A percentile compares a stretch with the other conserved stretches of the same genome.
phyloP scores from a whole-genome alignment of 192 early-diverging fungal species.

The Backusella psychrophila region DNA sequence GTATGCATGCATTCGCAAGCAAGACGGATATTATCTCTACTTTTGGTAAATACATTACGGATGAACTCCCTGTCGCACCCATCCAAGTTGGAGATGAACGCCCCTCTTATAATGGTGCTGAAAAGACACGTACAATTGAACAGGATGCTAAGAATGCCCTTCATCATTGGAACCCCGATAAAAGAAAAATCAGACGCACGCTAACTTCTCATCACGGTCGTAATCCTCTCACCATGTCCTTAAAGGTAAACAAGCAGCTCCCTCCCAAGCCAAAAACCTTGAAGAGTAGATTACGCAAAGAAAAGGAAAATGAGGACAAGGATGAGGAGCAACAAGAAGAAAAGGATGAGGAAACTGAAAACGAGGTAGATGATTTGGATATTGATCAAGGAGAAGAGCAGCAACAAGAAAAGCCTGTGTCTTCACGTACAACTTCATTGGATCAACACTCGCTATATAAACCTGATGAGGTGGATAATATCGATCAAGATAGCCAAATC shows the following conservation, averaged over 20 bases:
- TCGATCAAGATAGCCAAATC: neutral
- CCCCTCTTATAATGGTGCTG: slow-evolving; percentile 18
- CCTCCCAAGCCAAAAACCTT: slow-evolving; percentile 8
- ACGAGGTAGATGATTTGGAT: neutral
- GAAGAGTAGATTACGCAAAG: neutral
- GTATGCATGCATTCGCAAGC: slow-evolving; percentile 32
- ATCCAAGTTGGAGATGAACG: slow-evolving; percentile 22
- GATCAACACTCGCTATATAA: slow-evolving; percentile 5
- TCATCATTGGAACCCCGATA: slow-evolving; percentile 26
- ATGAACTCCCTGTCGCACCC: slow-evolving; percentile 31
- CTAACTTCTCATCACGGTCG: slow-evolving; percentile 30
- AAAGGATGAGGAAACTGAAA: neutral
- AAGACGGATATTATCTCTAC: slow-evolving; percentile 36
- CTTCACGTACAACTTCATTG: neutral
- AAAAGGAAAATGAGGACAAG: neutral
- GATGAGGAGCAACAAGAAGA: neutral
- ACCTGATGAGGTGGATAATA: neutral
- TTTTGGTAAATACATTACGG: slow-evolving; percentile 36
- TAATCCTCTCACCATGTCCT: slow-evolving; percentile 13
- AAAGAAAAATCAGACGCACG: slow-evolving; percentile 27
- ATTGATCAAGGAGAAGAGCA: neutral
- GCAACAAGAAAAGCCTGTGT: too few species aligned
- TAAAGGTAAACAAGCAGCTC: slow-evolving; percentile 14
- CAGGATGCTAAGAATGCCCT: slow-evolving; percentile 23
- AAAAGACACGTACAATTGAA: slow-evolving; percentile 25